Base-by-base conservation (phyloP, 345 rosid genomes). In the Salix suchowensis region DNA sequence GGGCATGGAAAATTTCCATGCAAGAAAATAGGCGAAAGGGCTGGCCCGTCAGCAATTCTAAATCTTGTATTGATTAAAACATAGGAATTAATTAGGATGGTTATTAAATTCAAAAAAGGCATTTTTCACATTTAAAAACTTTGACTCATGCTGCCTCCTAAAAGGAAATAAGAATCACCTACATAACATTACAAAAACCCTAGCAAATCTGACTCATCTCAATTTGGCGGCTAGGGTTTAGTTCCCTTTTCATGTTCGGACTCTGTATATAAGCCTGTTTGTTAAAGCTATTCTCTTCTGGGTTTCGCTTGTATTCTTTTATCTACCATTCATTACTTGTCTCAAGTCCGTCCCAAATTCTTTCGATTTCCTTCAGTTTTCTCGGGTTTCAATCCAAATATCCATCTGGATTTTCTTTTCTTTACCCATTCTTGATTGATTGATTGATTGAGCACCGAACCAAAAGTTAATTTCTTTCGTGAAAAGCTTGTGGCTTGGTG, bases 221-320 rank as follows among this genome's bases (percentile, higher is more conserved):
- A 62, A 70, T 62, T 67, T 32, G 88, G 88, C 86, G 90, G 90
- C 90, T 85, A 84, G 87, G 87, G 86, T 84, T 85, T 83, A 77
- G 26, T 15, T 42, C 18, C 66, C 39, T 39, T 23, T 34, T 50
- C 62, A 18, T 19, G 50, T 50, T 26, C 44, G 50, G 32, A 71
- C 39, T 48, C 15, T 24, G 7, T 9, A 52, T 50, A 24, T 8
- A 62, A 18, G 19, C n/a, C 44, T 42, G 19, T 73, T 40, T 40
- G 44, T 21, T n/a, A 16, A 64, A 71, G 74, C 32, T 12, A 19
- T 39, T 36, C 64, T 36, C 68, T 21, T 39, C 28, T 15, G 74
- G 62, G 14, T 34, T 30, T 46, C 65, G 60, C 24, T 30, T 26
- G 24, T 26, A 24, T 61, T 19, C 37, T 75, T 14, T 36, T 65